These are phyloP conservation scores for Ophiostoma sp. DNA, from an alignment of 2,329 filamentous ascomycete species.

Conservation along the genomic window DNA sequence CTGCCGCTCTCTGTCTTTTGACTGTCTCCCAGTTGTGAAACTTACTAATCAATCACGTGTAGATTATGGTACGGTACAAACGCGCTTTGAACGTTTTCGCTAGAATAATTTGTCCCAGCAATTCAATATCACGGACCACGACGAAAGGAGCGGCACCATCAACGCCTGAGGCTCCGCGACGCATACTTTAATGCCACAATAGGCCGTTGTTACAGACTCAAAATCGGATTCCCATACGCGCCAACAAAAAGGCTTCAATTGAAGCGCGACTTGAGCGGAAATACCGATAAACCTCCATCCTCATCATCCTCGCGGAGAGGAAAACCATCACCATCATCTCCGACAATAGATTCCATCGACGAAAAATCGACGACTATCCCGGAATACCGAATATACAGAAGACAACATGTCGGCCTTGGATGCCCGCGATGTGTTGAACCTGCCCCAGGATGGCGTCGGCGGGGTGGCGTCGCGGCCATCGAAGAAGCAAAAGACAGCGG, in stretches of 20 bases:
- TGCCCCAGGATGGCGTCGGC: conserved; percentile 56
- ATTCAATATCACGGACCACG: background rate
- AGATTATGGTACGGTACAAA: background rate
- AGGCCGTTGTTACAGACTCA: background rate
- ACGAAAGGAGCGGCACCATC: background rate
- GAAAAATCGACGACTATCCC: background rate
- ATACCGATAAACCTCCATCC: background rate
- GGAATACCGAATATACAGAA: background rate
- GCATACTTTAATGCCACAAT: background rate
- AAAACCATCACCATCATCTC: background rate
- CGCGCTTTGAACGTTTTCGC: background rate
- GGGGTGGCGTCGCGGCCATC: conserved; percentile 46
- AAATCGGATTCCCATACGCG: background rate
- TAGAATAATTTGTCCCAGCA: background rate
- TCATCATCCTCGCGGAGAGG: background rate
- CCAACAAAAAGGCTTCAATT: background rate
- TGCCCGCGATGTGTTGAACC: conserved; percentile 81
- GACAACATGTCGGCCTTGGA: conserved; percentile 61
- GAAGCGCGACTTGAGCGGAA: background rate
- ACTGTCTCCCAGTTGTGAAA: background rate
- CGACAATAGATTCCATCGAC: background rate
- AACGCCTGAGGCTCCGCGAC: background rate
- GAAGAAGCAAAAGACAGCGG: conserved; percentile 69
- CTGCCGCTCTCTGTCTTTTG: background rate
- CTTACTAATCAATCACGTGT: conserved; percentile 2